Base-by-base conservation (phyloP, 257 asterid species). In the Leptodermis oblonga region DNA sequence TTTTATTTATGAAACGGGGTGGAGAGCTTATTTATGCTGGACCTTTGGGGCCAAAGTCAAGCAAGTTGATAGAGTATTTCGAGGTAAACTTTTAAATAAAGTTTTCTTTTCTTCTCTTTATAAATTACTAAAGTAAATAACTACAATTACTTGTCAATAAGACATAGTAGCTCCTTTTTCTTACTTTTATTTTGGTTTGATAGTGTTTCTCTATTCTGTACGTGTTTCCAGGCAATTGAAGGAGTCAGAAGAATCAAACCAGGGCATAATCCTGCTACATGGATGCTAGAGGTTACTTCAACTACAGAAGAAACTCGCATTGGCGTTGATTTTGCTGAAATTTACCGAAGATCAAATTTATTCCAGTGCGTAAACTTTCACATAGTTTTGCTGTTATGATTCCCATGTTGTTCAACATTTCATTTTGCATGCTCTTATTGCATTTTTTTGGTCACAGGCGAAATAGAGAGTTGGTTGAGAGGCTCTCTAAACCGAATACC, bases 21-120 rank as follows among this genome's bases (percentile, higher is more conserved):
- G 98, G 98, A 45, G 94, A 90, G 82, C 85, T 92, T 83, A 92
- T 90, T 76, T 92, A 92, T 76, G 97, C 93, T 65, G 98, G 98
- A 69, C 87, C 90, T 33, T 90, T 92, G 39, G 98, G 98, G 73
- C 78, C 93, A 39, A 90, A 88, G 79, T 92, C 98, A 64, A 60
- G 83, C 87, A 86, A 83, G 69, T 81, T 92, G 76, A 81, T 87
- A 13, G 90, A 88, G 84, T 90, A 90, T 78, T 87, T 92, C 73
- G 98, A 90, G 98, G 98, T 92, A 31, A 60, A 68, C 59, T 53
- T 46, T 64, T 20, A 8, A 28, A 1, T 33, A 14, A 3, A 33
- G 26, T 13, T 60, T 61, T 30, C 17, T 37, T 69, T 12, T 34
- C 11, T 5, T 71, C 65, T n/a, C 42, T 7, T 15, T n/a, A n/a